phyloP scores from a whole-genome alignment of 2,329 filamentous ascomycete species.

The Phaeosphaeria sp. region DNA sequence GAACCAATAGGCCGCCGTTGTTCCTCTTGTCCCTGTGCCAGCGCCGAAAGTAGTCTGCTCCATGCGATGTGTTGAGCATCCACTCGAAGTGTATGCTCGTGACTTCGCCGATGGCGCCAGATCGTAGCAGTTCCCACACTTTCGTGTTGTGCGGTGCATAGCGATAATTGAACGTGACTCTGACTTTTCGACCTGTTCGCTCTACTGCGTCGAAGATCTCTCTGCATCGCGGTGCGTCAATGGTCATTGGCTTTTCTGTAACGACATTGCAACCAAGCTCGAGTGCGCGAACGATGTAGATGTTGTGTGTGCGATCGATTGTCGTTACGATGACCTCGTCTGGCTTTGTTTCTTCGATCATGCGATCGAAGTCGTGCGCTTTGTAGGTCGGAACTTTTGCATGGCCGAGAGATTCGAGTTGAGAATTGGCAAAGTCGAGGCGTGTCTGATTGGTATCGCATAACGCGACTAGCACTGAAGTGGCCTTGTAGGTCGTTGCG shows the following conservation, averaged over 20 bases:
- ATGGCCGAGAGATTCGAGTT: slow-evolving; percentile 57
- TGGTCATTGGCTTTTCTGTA: slow-evolving; percentile 72
- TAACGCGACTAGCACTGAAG: slow-evolving; percentile 61
- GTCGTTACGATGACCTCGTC: slow-evolving; percentile 70
- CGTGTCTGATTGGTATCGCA: slow-evolving; percentile 69
- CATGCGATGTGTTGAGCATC: slow-evolving; percentile 68
- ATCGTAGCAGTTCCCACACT: slow-evolving; percentile 61
- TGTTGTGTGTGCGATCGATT: slow-evolving; percentile 67
- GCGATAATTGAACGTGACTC: slow-evolving; percentile 70
- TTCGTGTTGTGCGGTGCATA: slow-evolving; percentile 71
- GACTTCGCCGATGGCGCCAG: slow-evolving; percentile 64
- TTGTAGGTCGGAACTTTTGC: slow-evolving; percentile 61
- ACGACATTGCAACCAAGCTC: slow-evolving; percentile 67
- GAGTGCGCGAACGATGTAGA: slow-evolving; percentile 66
- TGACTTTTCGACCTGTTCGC: slow-evolving; percentile 57
- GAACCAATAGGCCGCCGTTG: slow-evolving; percentile 65
- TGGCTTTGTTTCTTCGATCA: slow-evolving; percentile 64
- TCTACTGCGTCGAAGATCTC: slow-evolving; percentile 64
- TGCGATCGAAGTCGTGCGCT: slow-evolving; percentile 63
- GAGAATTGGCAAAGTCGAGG: slow-evolving; percentile 63
- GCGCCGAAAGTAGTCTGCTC: slow-evolving; percentile 68
- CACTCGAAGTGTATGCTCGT: slow-evolving; percentile 68
- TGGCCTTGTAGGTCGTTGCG: slow-evolving; percentile 58
- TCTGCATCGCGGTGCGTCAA: slow-evolving; percentile 62
- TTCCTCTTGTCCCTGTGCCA: slow-evolving; percentile 70